phyloP scores from a whole-genome alignment of 2,329 filamentous ascomycete species.

The Aspergillus flavus region DNA sequence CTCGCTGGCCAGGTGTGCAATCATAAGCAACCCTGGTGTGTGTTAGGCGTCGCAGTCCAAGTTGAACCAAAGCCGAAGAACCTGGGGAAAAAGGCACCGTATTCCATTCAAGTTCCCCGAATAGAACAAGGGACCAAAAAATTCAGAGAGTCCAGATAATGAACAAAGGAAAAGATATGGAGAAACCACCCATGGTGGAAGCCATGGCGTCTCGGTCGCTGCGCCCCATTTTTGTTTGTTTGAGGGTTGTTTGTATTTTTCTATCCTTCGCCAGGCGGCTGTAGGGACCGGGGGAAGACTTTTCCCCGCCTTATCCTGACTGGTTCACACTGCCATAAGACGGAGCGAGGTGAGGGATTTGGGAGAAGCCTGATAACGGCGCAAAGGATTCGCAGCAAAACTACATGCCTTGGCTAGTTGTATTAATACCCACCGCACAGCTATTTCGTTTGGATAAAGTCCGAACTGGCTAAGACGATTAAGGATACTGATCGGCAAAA shows the following conservation, averaged over 20 bases:
- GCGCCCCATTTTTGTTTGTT: background rate
- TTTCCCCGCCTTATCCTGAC: background rate
- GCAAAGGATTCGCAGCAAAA: background rate
- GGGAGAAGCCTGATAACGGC: background rate
- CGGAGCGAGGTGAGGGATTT: background rate
- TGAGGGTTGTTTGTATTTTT: background rate
- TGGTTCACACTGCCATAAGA: background rate
- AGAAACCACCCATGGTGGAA: background rate
- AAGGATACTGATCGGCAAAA: background rate
- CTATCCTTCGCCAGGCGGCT: background rate
- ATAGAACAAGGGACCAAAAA: too few species aligned
- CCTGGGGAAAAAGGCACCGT: too few species aligned
- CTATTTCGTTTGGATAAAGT: too few species aligned
- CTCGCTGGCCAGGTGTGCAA: too few species aligned
- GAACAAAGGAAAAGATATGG: background rate
- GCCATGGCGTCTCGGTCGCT: background rate
- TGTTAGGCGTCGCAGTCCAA: too few species aligned
- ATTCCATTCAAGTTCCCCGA: too few species aligned
- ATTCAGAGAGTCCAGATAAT: background rate
- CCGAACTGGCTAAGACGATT: too few species aligned
- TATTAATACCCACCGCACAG: background rate
- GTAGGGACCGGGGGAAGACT: background rate
- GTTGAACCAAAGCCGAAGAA: too few species aligned
- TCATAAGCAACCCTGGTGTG: too few species aligned
- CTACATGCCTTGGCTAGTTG: too few species aligned